Base-by-base conservation (phyloP, 441 rosid species). In the Erodium texanum region DNA sequence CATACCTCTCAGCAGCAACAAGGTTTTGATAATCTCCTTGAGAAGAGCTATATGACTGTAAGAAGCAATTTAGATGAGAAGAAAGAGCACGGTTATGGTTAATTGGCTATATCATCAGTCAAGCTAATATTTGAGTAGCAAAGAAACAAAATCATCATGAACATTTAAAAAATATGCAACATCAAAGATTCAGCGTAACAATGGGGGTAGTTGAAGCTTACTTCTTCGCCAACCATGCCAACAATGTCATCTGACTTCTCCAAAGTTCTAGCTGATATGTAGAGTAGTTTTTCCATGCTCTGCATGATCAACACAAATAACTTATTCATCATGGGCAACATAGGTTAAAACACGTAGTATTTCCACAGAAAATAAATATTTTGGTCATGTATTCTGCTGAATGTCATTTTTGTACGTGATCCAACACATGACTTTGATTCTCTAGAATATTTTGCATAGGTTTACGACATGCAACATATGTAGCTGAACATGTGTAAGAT, bases 241-340 rank as follows among this genome's bases (percentile, higher is more conserved):
- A 82, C 80, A 73, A 68, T 73, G 74, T 77, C 80, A 75, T 78
- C 81, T 68, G 64, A 69, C 68, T 77, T 81, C 75, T 72, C 82
- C 64, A 76, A 32, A 59, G 76, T 58, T 52, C 74, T 73, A 58
- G 76, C 77, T 75, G 85, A 80, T 71, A 84, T 70, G 72, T 79
- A 81, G 27, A 86, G 77, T 62, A 86, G 79, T 74, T 80, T 71
- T 75, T 84, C 85, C 67, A 82, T 73, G 72, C 86, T 79, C 90
- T 84, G 80, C 82, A 70, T 67, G 61, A 68, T 56, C 54, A 69
- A 62, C 52, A 15, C 59, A 67, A 34, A 62, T 64, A 24, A 24
- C 4, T 27, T 24, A 14, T 63, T 63, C 66, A 6, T 2, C 15
- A 63, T 29, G 19, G 36, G 6, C 36, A 27, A 63, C 32, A 27